These are phyloP conservation scores for Vicia sativa DNA, from an alignment of 306 rosid genomes.

Conservation along the genomic window DNA sequence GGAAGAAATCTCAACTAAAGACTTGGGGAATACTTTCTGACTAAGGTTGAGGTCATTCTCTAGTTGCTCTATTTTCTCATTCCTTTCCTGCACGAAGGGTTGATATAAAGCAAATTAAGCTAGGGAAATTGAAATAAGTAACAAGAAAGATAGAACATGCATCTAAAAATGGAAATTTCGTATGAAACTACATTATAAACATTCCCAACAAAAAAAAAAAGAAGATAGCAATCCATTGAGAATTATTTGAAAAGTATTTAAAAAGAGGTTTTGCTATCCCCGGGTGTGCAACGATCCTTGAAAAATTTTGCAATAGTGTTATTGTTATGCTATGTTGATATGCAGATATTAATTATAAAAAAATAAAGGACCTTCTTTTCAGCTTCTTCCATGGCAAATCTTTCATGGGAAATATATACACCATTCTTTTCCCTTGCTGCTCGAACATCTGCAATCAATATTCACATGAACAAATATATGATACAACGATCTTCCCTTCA, in stretches of 20 bases:
- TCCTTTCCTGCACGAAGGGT: slow-evolving; percentile 61
- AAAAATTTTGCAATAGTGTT: neutral
- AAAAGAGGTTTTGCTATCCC: neutral
- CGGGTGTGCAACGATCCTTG: neutral
- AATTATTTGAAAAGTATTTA: neutral
- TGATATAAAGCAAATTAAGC: slow-evolving; percentile 30
- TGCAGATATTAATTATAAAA: neutral
- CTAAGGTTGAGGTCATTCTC: slow-evolving; percentile 70
- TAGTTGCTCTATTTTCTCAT: slow-evolving; percentile 80
- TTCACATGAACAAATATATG: slow-evolving; percentile 14
- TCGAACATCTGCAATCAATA: slow-evolving; percentile 65
- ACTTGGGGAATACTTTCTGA: slow-evolving; percentile 57
- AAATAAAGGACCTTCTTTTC: slow-evolving; percentile 76
- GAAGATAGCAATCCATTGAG: neutral
- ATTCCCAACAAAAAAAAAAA: neutral
- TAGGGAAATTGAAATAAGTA: slow-evolving; percentile 24
- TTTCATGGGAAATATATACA: slow-evolving; percentile 83
- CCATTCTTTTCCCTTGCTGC: slow-evolving; percentile 99
- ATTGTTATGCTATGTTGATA: neutral
- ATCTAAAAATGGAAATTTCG: slow-evolving; percentile 24
- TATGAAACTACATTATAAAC: slow-evolving; percentile 7
- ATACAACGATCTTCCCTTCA: slow-evolving; percentile 23
- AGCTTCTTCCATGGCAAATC: slow-evolving; percentile 86
- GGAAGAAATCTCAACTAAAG: slow-evolving; percentile 26
- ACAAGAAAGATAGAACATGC: slow-evolving; percentile 9